phyloP scores from a whole-genome alignment of 768 basidiomycete genomes.

The Boletus coccyginus region DNA sequence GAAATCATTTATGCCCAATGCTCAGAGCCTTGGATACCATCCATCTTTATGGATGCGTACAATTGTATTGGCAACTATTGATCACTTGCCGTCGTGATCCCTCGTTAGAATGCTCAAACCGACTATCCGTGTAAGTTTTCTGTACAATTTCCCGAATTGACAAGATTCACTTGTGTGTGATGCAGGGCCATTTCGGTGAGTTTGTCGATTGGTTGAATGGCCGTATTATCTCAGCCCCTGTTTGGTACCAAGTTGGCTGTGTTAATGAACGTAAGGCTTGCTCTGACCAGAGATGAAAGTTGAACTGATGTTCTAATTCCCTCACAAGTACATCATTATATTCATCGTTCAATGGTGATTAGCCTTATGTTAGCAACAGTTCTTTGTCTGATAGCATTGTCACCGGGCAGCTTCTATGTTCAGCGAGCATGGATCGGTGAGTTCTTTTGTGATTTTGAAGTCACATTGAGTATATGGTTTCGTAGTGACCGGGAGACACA shows the following conservation, averaged over 20 bases:
- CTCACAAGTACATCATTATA: background rate
- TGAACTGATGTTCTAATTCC: background rate
- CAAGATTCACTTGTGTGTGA: background rate
- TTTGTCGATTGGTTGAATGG: background rate
- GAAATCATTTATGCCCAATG: background rate
- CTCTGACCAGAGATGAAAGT: background rate
- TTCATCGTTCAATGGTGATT: slow-evolving; percentile 6
- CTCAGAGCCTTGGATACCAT: slow-evolving; percentile 3
- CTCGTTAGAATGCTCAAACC: background rate
- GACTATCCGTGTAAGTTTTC: background rate
- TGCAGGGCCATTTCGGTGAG: slow-evolving; percentile 1
- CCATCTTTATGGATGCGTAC: slow-evolving; percentile 2
- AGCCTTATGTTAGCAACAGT: background rate
- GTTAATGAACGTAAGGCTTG: background rate
- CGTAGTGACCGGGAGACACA: slow-evolving; percentile 5
- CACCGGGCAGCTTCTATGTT: background rate
- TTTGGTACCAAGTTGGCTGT: slow-evolving; percentile 1
- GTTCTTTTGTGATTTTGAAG: background rate
- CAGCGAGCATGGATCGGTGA: slow-evolving; percentile 10
- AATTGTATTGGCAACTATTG: slow-evolving; percentile 3
- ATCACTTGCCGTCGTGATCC: background rate
- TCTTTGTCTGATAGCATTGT: background rate
- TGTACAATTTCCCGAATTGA: background rate
- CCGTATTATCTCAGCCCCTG: background rate
- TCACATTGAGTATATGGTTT: background rate